Conservation (phyloP, 495 filamentous ascomycete species). For the Aspergillus campestris region DNA sequence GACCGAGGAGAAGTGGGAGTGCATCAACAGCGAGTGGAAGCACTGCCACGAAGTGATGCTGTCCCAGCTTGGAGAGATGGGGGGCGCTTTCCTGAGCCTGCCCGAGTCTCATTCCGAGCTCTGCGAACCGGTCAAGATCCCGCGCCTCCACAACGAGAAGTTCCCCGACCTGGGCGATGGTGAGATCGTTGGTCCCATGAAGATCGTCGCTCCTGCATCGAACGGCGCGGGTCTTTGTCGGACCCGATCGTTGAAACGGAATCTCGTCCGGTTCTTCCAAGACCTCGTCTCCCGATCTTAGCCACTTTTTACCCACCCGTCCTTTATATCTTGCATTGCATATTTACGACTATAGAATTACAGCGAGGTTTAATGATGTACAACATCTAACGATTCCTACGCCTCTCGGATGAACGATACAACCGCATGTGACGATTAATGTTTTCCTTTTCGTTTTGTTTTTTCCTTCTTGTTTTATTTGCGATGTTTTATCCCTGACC, state of each 20-base stretch:
- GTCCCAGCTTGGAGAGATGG: conserved; percentile 28
- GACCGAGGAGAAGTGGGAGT: conserved; percentile 78
- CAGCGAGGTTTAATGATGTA: conserved; percentile 14
- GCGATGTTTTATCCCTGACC: too few species aligned
- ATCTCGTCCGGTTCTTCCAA: conserved; percentile 41
- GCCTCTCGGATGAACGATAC: conserved; percentile 12
- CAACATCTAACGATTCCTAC: conserved; percentile 16
- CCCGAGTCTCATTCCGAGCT: conserved; percentile 37
- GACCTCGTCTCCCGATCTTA: conserved; percentile 33
- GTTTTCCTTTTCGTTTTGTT: conserved; percentile 14
- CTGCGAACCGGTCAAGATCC: conserved; percentile 47
- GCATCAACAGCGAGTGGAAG: conserved; percentile 65
- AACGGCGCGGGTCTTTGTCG: conserved; percentile 22
- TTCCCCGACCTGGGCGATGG: conserved; percentile 82
- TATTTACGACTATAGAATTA: conserved; percentile 7
- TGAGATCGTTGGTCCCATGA: conserved; percentile 92
- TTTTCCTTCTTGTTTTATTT: conserved; percentile 2
- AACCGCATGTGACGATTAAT: conserved; percentile 29
- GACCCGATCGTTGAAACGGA: conserved; percentile 29
- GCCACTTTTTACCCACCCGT: conserved; percentile 1
- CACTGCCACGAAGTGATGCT: conserved; percentile 53
- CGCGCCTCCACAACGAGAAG: conserved; percentile 62
- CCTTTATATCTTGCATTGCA: neutral
- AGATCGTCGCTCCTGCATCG: conserved; percentile 27
- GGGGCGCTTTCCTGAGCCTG: conserved; percentile 28